A percentile compares a stretch with the other conserved stretches of the same genome.
phyloP scores from a whole-genome alignment of 345 rosid genomes.

The Camelina hispida region DNA sequence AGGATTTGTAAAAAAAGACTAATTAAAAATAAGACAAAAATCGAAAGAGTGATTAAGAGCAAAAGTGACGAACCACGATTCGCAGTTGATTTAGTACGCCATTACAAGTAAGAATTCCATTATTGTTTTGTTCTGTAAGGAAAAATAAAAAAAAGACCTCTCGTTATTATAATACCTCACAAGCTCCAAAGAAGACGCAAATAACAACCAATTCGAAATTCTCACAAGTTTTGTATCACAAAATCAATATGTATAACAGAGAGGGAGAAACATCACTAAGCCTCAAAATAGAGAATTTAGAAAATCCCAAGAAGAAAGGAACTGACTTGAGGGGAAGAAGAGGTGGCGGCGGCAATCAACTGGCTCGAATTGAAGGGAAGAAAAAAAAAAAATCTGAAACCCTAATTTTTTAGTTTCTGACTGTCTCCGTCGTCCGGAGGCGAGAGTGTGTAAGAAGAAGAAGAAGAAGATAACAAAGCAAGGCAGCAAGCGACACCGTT shows the following conservation, averaged over 20 bases:
- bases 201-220: background rate
- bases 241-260: background rate
- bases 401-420: constrained; percentile 23
- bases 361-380: constrained; percentile 32
- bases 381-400: constrained; percentile 36
- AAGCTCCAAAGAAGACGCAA: constrained; percentile 2
- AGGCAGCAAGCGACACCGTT: too few species aligned
- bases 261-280: background rate
- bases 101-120: constrained; percentile 70
- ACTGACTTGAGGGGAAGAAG: constrained; percentile 62
- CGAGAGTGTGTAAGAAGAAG: background rate
- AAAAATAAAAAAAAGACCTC: too few species aligned
- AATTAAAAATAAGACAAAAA: background rate
- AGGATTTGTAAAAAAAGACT: constrained; percentile 6
- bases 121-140: constrained; percentile 53
- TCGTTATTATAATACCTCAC: background rate
- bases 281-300: background rate
- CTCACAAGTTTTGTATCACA: background rate
- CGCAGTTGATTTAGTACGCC: constrained; percentile 91
- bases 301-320: background rate
- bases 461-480: background rate
- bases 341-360: constrained; percentile 41
- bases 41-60: constrained; percentile 25
- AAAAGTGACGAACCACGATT: constrained; percentile 61
- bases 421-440: constrained; percentile 27